Percentiles rank a stretch among this genome's conserved stretches.
phyloP scores from a whole-genome alignment of 495 filamentous ascomycete species.

The Xylaria acuta region DNA sequence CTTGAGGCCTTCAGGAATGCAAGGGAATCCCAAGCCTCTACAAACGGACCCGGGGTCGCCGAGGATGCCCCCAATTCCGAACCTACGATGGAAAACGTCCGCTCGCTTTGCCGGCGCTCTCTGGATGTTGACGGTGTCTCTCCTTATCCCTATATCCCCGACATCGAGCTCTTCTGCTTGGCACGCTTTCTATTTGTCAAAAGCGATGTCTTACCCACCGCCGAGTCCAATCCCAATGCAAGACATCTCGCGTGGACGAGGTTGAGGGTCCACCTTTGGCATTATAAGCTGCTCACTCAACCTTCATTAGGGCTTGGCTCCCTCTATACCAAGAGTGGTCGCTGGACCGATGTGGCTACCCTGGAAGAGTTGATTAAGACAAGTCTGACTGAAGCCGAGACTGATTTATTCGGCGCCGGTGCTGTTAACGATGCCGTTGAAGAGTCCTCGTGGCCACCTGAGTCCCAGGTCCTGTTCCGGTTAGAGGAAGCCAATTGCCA shows the following conservation, averaged over 20 bases:
- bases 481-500: slow-evolving; percentile 84
- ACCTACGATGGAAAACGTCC: slow-evolving; percentile 26
- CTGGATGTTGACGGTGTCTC: slow-evolving; percentile 85
- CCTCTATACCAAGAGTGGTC: slow-evolving; percentile 48
- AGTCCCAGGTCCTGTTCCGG: slow-evolving; percentile 67
- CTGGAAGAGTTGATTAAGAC: slow-evolving; percentile 57
- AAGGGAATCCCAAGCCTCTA: neutral
- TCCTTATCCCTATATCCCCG: slow-evolving; percentile 82
- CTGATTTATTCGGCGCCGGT: slow-evolving; percentile 44
- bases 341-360: slow-evolving; percentile 57
- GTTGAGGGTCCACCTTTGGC: slow-evolving; percentile 78
- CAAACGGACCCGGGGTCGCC: neutral
- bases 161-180: slow-evolving; percentile 80
- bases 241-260: slow-evolving; percentile 55
- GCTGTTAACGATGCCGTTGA: slow-evolving; percentile 40
- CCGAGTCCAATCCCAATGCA: neutral
- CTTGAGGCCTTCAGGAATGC: slow-evolving; percentile 24
- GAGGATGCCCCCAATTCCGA: slow-evolving; percentile 3
- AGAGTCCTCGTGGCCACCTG: slow-evolving; percentile 39
- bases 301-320: slow-evolving; percentile 63
- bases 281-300: slow-evolving; percentile 87
- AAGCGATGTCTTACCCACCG: slow-evolving; percentile 38
- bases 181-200: slow-evolving; percentile 70
- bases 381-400: slow-evolving; percentile 32
- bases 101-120: slow-evolving; percentile 61